Evolutionary conservation across 2,329 filamentous ascomycete genomes (phyloP).

Genomic region (Pyrenophora tritici-repentis): DNA sequence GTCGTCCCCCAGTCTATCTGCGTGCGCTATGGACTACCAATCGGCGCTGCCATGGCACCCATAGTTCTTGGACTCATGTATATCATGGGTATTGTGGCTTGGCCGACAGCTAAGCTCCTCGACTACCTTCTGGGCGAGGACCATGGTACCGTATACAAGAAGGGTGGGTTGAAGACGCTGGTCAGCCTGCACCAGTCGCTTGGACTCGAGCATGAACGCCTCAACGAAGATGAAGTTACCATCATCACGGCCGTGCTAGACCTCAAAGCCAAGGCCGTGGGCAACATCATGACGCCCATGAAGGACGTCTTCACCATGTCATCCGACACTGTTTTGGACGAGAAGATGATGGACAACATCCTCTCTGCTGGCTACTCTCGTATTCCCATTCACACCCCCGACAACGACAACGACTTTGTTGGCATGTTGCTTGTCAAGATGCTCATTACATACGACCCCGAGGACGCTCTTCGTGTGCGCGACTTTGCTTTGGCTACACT

Average conservation of each 20-base stretch:
- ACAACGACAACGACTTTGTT: conserved; percentile 85
- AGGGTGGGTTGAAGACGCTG: conserved; percentile 93
- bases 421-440: conserved; percentile 99
- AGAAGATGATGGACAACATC: conserved; percentile 92
- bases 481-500: conserved; percentile 93
- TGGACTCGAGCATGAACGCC: conserved; percentile 78
- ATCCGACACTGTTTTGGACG: conserved; percentile 90
- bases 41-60: conserved; percentile 91
- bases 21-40: conserved; percentile 92
- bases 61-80: conserved; percentile 91
- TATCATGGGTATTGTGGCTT: conserved; percentile 84
- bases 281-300: conserved; percentile 98
- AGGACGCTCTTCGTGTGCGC: conserved; percentile 82
- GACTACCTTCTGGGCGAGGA: conserved; percentile 93
- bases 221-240: conserved; percentile 97
- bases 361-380: conserved; percentile 92
- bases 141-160: conserved; percentile 97
- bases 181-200: conserved; percentile 93
- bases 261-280: conserved; percentile 93
- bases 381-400: conserved; percentile 89
- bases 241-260: conserved; percentile 98
- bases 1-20: conserved; percentile 95
- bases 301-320: conserved; percentile 95
- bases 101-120: conserved; percentile 93
- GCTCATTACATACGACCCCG: conserved; percentile 96